These are phyloP conservation scores for Rosa rugosa DNA, from an alignment of 306 rosid genomes.

Conservation along the genomic window DNA sequence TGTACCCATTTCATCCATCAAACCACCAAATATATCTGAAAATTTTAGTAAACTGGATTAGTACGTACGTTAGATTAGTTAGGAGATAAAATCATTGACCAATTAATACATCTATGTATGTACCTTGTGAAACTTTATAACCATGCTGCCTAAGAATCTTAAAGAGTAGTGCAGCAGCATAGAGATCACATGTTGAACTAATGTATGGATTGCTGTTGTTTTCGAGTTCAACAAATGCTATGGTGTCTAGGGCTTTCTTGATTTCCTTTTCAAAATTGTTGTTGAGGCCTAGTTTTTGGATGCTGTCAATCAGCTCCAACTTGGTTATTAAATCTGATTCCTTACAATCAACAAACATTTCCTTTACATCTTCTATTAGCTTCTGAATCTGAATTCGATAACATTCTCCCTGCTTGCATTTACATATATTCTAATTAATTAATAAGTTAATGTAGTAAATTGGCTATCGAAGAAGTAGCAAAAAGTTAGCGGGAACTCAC, in stretches of 20 bases:
- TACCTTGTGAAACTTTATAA: conserved; percentile 46
- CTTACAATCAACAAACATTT: conserved; percentile 14
- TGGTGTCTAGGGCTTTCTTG: conserved; percentile 32
- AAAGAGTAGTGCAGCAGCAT: conserved; percentile 43
- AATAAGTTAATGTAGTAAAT: neutral
- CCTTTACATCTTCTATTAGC: conserved; percentile 26
- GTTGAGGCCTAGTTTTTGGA: conserved; percentile 46
- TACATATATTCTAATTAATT: neutral
- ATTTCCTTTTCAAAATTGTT: conserved; percentile 45
- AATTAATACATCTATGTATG: neutral
- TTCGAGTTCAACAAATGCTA: neutral
- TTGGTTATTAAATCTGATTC: conserved; percentile 6
- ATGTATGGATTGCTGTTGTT: neutral
- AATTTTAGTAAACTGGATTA: neutral
- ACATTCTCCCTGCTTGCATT: conserved; percentile 34
- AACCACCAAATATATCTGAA: conserved; percentile 30
- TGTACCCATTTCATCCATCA: conserved; percentile 26
- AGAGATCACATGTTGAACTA: conserved; percentile 22
- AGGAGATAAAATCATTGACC: neutral
- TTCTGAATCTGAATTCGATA: conserved; percentile 24
- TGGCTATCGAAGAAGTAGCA: neutral
- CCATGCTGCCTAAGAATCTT: conserved; percentile 54
- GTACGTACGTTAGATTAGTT: neutral
- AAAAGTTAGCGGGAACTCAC: conserved; percentile 24
- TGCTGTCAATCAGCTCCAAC: conserved; percentile 43